A percentile compares a stretch with the other conserved stretches of the same genome.
phyloP scores from a whole-genome alignment of 2,329 filamentous ascomycete genomes.

The Penicillium sp. region DNA sequence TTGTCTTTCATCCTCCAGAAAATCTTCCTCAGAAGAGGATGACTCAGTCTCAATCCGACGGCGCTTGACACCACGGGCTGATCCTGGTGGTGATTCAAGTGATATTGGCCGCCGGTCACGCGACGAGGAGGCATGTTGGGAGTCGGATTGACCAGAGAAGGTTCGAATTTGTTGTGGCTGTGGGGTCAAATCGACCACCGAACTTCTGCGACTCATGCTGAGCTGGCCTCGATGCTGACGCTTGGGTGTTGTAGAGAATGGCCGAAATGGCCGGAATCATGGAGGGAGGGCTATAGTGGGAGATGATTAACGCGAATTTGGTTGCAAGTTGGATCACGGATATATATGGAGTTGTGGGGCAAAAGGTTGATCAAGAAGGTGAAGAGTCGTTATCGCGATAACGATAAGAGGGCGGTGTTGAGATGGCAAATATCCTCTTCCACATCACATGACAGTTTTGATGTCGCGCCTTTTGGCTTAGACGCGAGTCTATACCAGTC shows the following conservation, averaged over 20 bases:
- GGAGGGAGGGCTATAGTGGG: not conserved
- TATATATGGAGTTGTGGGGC: not conserved
- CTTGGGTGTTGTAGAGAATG: too few species aligned
- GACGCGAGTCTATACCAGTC: too few species aligned
- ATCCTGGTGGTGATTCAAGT: not conserved
- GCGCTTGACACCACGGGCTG: conserved; percentile 14
- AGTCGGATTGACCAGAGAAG: not conserved
- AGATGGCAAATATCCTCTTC: too few species aligned
- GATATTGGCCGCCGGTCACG: not conserved
- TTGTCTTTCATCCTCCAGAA: conserved; percentile 13
- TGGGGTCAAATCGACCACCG: conserved; percentile 17
- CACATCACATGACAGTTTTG: too few species aligned
- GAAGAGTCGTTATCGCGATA: too few species aligned
- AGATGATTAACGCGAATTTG: not conserved
- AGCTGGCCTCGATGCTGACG: not conserved
- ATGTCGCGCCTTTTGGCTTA: not conserved
- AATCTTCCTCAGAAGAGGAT: conserved; percentile 1
- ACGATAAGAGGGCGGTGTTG: not conserved
- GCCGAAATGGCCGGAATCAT: not conserved
- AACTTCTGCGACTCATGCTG: conserved; percentile 16
- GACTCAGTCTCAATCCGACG: conserved; percentile 5
- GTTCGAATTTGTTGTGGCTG: not conserved
- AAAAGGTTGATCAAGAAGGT: not conserved
- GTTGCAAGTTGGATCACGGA: not conserved
- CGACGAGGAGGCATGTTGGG: not conserved